Evolutionary conservation across 1,284 basidiomycete species (phyloP), one percentile per base, ranked within the genome.

Genomic region (Albatrellus sp.): DNA sequence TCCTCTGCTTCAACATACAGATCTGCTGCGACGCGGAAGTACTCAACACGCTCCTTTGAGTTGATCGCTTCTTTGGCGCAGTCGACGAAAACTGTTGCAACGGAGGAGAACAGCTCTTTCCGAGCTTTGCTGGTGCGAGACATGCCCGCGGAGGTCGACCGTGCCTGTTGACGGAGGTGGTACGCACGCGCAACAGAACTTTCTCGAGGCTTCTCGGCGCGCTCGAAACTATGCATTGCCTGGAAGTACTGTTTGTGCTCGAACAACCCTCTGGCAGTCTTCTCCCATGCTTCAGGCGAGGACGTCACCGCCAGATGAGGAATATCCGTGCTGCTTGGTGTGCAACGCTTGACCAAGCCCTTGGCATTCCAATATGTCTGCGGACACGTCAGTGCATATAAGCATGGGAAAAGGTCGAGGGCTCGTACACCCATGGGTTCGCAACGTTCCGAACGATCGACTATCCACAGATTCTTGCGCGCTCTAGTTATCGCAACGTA

Each of bases 401-500:
- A 14, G 33, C 11, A 40, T 28, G 4, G 10, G 5, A 4, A n/a
- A n/a, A n/a, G 35, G 2, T 19, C 5, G 49, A 19, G 35, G 3
- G 29, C 16, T 47, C 64, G 50, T 44, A 80, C 80, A 52, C 68
- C 62, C 73, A 83, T 74, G 0, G 79, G 69, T 40, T 73, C 70
- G 6, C 69, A 66, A 42, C 67, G 73, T 3, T 66, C 60, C 2
- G 77, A 82, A 29, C 64, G 63, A 56, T 84, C 82, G 6, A 70
- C 70, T 10, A 84, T 75, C 77, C 79, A 81, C 2, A 83, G 55
- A 39, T 78, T 77, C 49, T 75, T 77, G 31, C 78, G 65, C 1
- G 80, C 80, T 36, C 82, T 59, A 0, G 82, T 85, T 34, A 83
- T 68, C 0, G 80, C 81, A 3, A 85, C 80, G 46, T 85, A 84